phyloP scores from a whole-genome alignment of 1,284 basidiomycete species.

The Mycena sp. region DNA sequence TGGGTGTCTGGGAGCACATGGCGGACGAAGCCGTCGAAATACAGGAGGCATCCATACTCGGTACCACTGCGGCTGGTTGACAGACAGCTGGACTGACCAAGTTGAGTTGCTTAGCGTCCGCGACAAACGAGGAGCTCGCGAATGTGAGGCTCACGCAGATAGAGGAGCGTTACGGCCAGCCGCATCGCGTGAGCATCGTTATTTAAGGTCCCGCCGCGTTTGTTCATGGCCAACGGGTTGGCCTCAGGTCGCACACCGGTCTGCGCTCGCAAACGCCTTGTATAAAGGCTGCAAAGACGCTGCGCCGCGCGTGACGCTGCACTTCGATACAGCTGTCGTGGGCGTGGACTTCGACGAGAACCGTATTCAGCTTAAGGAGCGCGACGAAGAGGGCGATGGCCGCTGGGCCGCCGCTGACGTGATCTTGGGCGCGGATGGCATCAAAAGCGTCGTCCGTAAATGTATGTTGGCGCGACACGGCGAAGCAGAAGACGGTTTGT shows the following conservation, averaged over 20 bases:
- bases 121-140: conserved; percentile 55
- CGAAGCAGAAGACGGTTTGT: conserved; percentile 8
- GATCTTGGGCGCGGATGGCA: conserved; percentile 63
- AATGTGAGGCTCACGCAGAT: conserved; percentile 53
- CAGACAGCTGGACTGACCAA: too few relatives aligned
- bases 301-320: conserved; percentile 50
- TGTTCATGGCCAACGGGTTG: conserved; percentile 48
- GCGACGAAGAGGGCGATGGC: conserved; percentile 46
- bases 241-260: conserved; percentile 51
- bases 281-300: conserved; percentile 45
- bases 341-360: conserved; percentile 23
- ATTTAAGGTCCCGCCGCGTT: conserved; percentile 46
- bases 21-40: conserved; percentile 50
- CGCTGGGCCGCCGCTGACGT: conserved; percentile 51
- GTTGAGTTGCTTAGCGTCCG: too few relatives aligned
- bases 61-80: too few relatives aligned
- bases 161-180: conserved; percentile 46
- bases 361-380: conserved; percentile 21
- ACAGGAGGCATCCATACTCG: conserved; percentile 53
- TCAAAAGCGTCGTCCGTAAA: conserved; percentile 54
- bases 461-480: conserved; percentile 26
- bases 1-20: conserved; percentile 23
- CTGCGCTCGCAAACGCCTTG: conserved; percentile 44
- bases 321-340: conserved; percentile 24
- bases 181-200: conserved; percentile 26